These are phyloP conservation scores for Isoetes engelmannii DNA, from an alignment of 83 land plant genomes.

Conservation along the genomic window DNA sequence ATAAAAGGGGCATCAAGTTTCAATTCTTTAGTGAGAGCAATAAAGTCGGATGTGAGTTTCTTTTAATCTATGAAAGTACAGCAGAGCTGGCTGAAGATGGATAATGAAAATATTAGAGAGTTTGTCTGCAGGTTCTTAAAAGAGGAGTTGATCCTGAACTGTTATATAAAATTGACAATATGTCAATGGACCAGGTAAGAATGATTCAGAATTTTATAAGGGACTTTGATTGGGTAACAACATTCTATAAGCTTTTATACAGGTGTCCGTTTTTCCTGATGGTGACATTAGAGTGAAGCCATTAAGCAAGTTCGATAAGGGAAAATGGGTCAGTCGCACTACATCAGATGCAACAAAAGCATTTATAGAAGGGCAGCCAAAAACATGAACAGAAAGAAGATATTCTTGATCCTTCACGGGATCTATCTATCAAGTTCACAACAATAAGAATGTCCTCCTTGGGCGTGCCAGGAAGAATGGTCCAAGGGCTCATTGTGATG, in stretches of 20 bases:
- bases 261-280: conserved; percentile 43
- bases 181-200: conserved; percentile 42
- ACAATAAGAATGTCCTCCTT: too few species aligned
- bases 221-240: not conserved
- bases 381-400: too few species aligned
- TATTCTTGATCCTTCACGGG: too few species aligned
- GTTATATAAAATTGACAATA: conserved; percentile 21
- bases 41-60: conserved; percentile 33
- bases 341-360: conserved; percentile 7
- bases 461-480: too few species aligned
- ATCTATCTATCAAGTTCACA: too few species aligned
- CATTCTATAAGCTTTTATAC: not conserved
- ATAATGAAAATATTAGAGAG: not conserved
- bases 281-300: conserved; percentile 36
- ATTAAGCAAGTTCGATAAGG: conserved; percentile 21
- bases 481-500: too few species aligned
- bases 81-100: not conserved
- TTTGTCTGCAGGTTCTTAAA: conserved; percentile 23
- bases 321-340: conserved; percentile 26
- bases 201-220: not conserved
- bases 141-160: conserved; percentile 27
- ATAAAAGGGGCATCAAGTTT: conserved; percentile 42
- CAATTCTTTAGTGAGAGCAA: conserved; percentile 34
- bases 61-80: not conserved
- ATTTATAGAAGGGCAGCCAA: not conserved